phyloP scores from a whole-genome alignment of 148 eudicot genomes.

The Vaccinium myrtillus region DNA sequence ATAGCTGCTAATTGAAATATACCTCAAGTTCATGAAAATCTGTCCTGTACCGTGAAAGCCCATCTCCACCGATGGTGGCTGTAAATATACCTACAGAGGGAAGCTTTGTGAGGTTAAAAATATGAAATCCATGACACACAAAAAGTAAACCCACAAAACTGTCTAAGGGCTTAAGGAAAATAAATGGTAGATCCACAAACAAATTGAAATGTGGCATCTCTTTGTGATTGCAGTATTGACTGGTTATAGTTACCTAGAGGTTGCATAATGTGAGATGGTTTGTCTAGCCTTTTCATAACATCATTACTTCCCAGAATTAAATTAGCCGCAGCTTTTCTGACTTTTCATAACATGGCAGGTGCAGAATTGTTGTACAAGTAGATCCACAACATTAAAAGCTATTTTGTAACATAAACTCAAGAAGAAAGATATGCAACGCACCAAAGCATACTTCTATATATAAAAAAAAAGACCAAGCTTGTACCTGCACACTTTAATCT shows the following conservation, averaged over 20 bases:
- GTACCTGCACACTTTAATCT: slow-evolving; percentile 79
- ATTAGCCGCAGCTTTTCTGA: not conserved
- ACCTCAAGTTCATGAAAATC: slow-evolving; percentile 95
- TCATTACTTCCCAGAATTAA: not conserved
- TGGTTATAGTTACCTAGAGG: not conserved
- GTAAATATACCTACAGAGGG: slow-evolving; percentile 49
- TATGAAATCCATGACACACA: not conserved
- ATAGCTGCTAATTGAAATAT: not conserved
- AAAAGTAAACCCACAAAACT: not conserved
- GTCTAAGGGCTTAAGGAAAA: not conserved
- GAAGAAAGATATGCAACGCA: not conserved
- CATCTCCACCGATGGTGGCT: slow-evolving; percentile 49
- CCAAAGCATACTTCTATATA: not conserved
- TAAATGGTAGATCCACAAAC: not conserved
- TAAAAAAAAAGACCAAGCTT: not conserved
- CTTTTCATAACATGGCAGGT: not conserved
- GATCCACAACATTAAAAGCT: not conserved
- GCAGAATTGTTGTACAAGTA: not conserved
- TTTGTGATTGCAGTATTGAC: not conserved
- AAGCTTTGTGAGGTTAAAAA: not conserved
- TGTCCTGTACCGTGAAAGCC: slow-evolving; percentile 68
- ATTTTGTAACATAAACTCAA: not conserved
- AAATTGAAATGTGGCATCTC: not conserved
- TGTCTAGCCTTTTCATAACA: not conserved
- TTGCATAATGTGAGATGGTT: not conserved